phyloP scores from a whole-genome alignment of 2,329 filamentous ascomycete species.

The Penicillium glabrum region DNA sequence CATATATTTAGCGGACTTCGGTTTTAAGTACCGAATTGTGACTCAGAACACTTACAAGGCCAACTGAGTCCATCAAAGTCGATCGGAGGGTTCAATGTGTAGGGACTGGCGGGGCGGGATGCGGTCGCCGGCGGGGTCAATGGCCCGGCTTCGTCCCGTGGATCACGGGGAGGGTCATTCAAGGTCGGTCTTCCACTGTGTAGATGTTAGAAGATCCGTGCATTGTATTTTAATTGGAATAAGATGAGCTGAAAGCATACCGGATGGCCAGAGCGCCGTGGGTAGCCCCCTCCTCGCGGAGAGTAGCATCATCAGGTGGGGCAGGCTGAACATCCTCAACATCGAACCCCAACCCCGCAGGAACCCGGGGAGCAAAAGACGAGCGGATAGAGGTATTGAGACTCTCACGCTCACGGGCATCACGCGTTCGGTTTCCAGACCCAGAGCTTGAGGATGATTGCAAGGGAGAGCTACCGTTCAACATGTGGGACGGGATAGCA shows the following conservation, averaged over 20 bases:
- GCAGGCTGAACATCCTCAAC: slow-evolving; percentile 11
- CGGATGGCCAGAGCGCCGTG: slow-evolving; percentile 22
- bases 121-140: slow-evolving; percentile 52
- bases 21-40: background rate
- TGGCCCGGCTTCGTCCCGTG: slow-evolving; percentile 51
- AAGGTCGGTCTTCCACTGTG: slow-evolving; percentile 30
- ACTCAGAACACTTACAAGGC: slow-evolving; percentile 45
- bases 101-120: slow-evolving; percentile 53
- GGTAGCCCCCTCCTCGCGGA: slow-evolving; percentile 9
- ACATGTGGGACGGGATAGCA: slow-evolving; percentile 57
- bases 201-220: slow-evolving; percentile 4
- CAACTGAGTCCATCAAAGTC: slow-evolving; percentile 55
- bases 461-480: slow-evolving; percentile 57
- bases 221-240: background rate
- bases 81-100: slow-evolving; percentile 50
- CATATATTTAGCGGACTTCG: background rate
- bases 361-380: slow-evolving; percentile 50
- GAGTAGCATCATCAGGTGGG: slow-evolving; percentile 17
- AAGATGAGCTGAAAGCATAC: slow-evolving; percentile 19
- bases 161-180: slow-evolving; percentile 54
- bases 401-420: slow-evolving; percentile 56
- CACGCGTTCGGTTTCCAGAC: slow-evolving; percentile 39
- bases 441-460: slow-evolving; percentile 42
- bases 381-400: slow-evolving; percentile 60
- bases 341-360: slow-evolving; percentile 29